Conservation (phyloP, 169 alveolate species). For the Toxoplasma gondii region DNA sequence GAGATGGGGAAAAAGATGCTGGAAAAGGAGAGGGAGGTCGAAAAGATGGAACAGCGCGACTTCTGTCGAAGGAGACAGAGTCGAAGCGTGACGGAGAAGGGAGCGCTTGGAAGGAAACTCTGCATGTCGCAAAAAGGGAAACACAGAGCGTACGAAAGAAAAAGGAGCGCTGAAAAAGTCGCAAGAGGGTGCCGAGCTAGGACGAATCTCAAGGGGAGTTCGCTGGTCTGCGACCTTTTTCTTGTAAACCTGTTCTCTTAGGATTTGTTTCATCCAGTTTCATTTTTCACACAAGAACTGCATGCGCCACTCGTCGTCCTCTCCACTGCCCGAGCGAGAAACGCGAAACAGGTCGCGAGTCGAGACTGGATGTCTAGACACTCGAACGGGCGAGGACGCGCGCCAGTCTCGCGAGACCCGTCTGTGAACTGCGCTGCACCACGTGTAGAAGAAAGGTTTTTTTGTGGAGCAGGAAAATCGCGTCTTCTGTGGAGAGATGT, state of each 20-base stretch:
- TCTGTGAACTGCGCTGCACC: too few species aligned
- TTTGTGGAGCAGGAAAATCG: too few species aligned
- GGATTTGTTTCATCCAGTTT: neutral
- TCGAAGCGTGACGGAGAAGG: neutral
- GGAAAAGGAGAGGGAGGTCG: neutral
- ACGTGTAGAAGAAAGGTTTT: too few species aligned
- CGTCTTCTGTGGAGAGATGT: too few species aligned
- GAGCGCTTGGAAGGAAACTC: neutral
- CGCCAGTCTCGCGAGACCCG: neutral
- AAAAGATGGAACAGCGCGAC: too few species aligned
- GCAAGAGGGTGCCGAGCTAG: too few species aligned
- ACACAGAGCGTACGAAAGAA: neutral
- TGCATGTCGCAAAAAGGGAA: neutral
- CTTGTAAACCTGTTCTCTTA: neutral
- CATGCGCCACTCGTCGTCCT: too few species aligned
- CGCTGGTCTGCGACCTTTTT: too few species aligned
- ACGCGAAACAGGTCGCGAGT: neutral
- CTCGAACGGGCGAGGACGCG: neutral
- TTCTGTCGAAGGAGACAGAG: too few species aligned
- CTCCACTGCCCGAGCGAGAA: too few species aligned
- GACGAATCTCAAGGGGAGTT: too few species aligned
- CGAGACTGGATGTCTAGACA: neutral
- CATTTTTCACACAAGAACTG: too few species aligned
- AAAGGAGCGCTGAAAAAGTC: neutral
- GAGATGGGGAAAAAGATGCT: neutral